phyloP scores from a whole-genome alignment of 2,329 filamentous ascomycete genomes.

The Torrubiellomyces zombiae region DNA sequence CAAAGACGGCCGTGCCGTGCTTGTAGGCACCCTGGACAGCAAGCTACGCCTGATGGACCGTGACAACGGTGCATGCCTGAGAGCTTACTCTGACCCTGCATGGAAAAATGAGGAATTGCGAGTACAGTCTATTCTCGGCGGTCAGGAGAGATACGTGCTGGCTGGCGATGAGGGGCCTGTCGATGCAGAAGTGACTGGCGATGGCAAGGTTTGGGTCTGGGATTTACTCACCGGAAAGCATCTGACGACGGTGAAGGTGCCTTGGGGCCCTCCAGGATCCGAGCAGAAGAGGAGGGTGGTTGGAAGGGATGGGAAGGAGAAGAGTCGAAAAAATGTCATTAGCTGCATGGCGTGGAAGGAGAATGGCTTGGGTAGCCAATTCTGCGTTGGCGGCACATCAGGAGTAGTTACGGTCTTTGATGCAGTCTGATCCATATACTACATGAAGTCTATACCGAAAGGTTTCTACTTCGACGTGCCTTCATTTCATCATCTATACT shows the following conservation, averaged over 20 bases:
- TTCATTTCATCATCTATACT: too few relatives aligned
- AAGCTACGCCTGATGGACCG: slow-evolving; percentile 70
- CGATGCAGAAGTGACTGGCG: slow-evolving; percentile 13
- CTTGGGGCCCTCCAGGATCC: slow-evolving; percentile 36
- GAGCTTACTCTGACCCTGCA: slow-evolving; percentile 44
- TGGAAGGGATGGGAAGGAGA: slow-evolving; percentile 43
- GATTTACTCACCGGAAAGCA: slow-evolving; percentile 62
- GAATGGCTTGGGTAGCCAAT: slow-evolving; percentile 45
- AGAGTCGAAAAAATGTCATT: slow-evolving; percentile 40
- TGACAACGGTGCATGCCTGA: slow-evolving; percentile 53
- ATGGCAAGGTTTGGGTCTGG: slow-evolving; percentile 63
- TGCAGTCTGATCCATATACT: slow-evolving; percentile 11
- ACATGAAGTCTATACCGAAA: neutral
- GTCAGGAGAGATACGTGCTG: slow-evolving; percentile 60
- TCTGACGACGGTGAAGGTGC: slow-evolving; percentile 41
- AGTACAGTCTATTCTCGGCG: slow-evolving; percentile 60
- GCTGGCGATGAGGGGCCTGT: slow-evolving; percentile 56
- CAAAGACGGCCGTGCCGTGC: slow-evolving; percentile 53
- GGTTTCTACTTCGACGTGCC: too few relatives aligned
- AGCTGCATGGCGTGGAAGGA: slow-evolving; percentile 49
- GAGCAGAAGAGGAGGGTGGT: slow-evolving; percentile 34
- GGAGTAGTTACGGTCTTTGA: slow-evolving; percentile 50
- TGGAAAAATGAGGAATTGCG: slow-evolving; percentile 53
- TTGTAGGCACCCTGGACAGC: slow-evolving; percentile 63
- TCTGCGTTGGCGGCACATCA: slow-evolving; percentile 48